Percentiles rank a stretch among this genome's conserved stretches.
Conservation (phyloP, 1,139 yeast genomes). For the Saccharomyces pastorianus region DNA sequence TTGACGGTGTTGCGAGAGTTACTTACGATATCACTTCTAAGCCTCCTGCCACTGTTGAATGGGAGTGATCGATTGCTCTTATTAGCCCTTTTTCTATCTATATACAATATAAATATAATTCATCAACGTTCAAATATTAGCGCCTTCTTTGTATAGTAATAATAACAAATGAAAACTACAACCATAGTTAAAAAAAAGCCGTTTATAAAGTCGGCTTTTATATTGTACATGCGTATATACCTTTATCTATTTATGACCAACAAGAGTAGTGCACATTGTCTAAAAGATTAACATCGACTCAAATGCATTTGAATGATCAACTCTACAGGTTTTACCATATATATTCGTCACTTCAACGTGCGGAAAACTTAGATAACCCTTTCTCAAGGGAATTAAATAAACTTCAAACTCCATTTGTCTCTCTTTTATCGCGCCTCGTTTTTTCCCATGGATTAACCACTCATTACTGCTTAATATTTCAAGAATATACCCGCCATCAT, state of each 20-base stretch:
- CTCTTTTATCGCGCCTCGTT: conserved; percentile 15
- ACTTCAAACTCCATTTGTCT: conserved; percentile 33
- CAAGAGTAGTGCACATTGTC: not conserved
- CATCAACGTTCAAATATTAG: not conserved
- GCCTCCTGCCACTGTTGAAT: conserved; percentile 99
- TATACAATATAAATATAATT: not conserved
- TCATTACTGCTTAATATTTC: conserved; percentile 25
- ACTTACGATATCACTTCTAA: conserved; percentile 97
- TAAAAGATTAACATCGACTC: conserved; percentile 51
- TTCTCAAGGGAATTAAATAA: conserved; percentile 60
- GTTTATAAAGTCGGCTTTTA: not conserved
- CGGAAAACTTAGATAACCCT: conserved; percentile 69
- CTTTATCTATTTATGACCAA: not conserved
- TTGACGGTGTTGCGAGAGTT: conserved; percentile 97
- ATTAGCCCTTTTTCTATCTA: not conserved
- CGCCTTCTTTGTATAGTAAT: conserved; percentile 1
- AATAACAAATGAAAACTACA: not conserved
- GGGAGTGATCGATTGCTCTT: conserved; percentile 56
- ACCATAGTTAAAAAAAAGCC: not conserved
- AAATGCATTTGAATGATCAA: conserved; percentile 57
- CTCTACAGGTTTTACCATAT: conserved; percentile 41
- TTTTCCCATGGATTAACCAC: conserved; percentile 30
- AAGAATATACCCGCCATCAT: conserved; percentile 11
- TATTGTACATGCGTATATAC: not conserved
- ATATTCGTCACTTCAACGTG: conserved; percentile 40